These are phyloP conservation scores for Pseudocercospora eumusae DNA, from an alignment of 2,329 filamentous ascomycete species.

Conservation along the genomic window DNA sequence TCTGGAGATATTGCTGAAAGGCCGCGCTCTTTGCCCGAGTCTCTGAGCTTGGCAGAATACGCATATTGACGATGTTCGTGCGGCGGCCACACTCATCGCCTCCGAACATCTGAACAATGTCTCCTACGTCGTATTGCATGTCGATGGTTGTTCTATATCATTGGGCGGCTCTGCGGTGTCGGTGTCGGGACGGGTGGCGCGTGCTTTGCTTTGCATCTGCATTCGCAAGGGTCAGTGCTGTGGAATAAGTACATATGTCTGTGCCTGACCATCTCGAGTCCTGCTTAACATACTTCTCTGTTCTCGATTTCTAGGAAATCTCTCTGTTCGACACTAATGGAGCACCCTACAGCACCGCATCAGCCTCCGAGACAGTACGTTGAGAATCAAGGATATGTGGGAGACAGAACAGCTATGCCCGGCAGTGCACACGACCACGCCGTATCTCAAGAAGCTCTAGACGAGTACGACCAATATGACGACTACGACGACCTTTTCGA, in stretches of 20 bases:
- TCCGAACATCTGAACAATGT: background rate
- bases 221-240: conserved; percentile 1
- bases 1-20: conserved; percentile 21
- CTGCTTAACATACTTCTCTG: background rate
- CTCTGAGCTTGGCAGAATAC: conserved; percentile 30
- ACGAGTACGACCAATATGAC: conserved; percentile 43
- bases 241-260: conserved; percentile 14
- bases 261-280: conserved; percentile 16
- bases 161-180: conserved; percentile 2
- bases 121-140: background rate
- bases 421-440: conserved; percentile 31
- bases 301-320: background rate
- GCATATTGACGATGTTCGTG: conserved; percentile 28
- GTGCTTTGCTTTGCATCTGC: conserved; percentile 7
- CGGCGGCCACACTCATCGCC: conserved; percentile 26
- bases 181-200: background rate
- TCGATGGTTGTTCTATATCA: background rate
- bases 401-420: conserved; percentile 31
- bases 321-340: background rate
- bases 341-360: conserved; percentile 25
- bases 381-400: conserved; percentile 39
- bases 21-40: conserved; percentile 22
- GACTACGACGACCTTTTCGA: conserved; percentile 59
- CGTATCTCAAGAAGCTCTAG: conserved; percentile 5
- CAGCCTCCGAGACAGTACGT: conserved; percentile 37